phyloP scores from a whole-genome alignment of 2,329 filamentous ascomycete genomes.

The Epichloe elymi region DNA sequence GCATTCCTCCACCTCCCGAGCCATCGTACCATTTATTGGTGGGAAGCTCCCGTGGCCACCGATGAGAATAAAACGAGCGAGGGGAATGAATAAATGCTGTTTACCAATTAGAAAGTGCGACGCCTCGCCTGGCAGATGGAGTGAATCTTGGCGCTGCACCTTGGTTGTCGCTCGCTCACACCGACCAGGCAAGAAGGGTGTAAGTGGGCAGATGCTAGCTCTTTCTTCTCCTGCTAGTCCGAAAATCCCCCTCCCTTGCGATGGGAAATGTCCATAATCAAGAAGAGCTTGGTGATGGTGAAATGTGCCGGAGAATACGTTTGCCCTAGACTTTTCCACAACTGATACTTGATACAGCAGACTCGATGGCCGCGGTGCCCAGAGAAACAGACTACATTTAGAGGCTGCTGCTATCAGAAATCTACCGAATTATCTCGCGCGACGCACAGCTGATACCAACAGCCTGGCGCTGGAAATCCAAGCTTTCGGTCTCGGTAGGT shows the following conservation, averaged over 20 bases:
- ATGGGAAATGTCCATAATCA: not conserved
- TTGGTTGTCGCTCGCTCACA: not conserved
- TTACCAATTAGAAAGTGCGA: not conserved
- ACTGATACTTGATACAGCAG: not conserved
- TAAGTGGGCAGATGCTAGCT: not conserved
- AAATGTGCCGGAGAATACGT: not conserved
- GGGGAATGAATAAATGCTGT: not conserved
- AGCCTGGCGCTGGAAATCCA: not conserved
- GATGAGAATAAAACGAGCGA: not conserved
- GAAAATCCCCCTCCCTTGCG: not conserved
- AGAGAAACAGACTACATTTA: not conserved
- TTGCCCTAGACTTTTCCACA: not conserved
- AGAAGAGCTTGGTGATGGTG: not conserved
- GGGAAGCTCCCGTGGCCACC: not conserved
- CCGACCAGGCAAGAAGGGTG: not conserved
- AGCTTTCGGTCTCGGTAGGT: not conserved
- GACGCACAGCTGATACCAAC: not conserved
- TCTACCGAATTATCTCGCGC: not conserved
- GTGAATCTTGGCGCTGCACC: not conserved
- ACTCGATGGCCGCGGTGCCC: not conserved
- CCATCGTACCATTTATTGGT: not conserved
- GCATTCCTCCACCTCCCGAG: not conserved
- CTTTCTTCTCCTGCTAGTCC: not conserved
- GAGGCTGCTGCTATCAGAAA: too few relatives aligned
- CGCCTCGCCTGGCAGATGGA: constrained; percentile 1